phyloP scores from a whole-genome alignment of 2,329 filamentous ascomycete genomes.

The Nigrospora osmanthi region DNA sequence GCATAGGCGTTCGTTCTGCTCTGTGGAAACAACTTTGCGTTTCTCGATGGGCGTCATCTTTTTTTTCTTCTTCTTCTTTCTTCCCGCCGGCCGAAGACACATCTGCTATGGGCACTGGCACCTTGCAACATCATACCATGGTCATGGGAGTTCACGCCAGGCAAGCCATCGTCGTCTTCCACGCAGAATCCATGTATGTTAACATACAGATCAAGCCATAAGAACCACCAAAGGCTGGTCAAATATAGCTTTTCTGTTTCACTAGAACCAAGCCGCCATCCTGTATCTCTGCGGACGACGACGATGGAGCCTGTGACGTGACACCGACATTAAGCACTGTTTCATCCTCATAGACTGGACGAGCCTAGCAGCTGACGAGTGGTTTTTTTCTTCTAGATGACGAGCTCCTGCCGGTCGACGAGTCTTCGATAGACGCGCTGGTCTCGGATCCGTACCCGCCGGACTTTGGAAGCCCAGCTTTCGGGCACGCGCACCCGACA shows the following conservation, averaged over 20 bases:
- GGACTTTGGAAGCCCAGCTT: conserved; percentile 1
- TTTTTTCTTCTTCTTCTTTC: no score
- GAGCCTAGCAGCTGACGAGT: conserved; percentile 30
- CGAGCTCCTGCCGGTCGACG: conserved; percentile 51
- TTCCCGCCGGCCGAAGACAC: conserved; percentile 9
- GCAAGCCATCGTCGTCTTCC: conserved; percentile 67
- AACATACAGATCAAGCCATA: conserved; percentile 37
- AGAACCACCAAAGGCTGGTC: conserved; percentile 28
- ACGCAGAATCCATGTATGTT: conserved; percentile 57
- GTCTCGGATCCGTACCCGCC: conserved; percentile 46
- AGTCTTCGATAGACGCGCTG: conserved; percentile 59
- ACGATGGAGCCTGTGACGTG: conserved; percentile 53
- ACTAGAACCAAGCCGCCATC: conserved; percentile 27
- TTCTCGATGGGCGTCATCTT: no score
- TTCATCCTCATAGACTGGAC: conserved; percentile 10
- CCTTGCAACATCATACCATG: conserved; percentile 17
- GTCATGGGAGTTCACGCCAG: conserved; percentile 39
- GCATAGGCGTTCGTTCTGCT: conserved; percentile 26
- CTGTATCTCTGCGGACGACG: conserved; percentile 47
- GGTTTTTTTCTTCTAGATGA: conserved; percentile 46
- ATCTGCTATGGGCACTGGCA: conserved; percentile 6
- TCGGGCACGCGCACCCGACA: conserved; percentile 10
- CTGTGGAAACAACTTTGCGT: conserved; percentile 4
- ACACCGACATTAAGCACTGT: conserved; percentile 24
- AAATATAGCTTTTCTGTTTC: conserved; percentile 42